These are phyloP conservation scores for Hippophae rhamnoides DNA, from an alignment of 306 rosid genomes.

Conservation along the genomic window DNA sequence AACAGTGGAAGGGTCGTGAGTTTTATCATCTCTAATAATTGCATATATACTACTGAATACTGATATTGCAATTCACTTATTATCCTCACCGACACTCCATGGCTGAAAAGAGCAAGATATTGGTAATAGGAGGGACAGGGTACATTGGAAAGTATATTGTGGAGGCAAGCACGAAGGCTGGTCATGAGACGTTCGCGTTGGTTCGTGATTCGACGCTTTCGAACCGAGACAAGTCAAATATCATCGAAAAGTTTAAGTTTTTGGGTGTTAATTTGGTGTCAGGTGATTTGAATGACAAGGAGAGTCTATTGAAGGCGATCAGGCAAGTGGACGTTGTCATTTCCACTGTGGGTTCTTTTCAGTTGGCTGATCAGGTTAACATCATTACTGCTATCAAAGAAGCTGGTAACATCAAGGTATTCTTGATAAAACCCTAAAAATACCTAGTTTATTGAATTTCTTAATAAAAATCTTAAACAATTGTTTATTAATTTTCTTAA, in stretches of 20 bases:
- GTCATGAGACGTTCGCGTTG: conserved; percentile 24
- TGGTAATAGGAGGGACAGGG: conserved; percentile 33
- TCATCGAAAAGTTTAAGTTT: conserved; percentile 22
- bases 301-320: conserved; percentile 26
- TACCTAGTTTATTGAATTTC: too few species aligned
- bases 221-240: conserved; percentile 15
- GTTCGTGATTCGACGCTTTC: conserved; percentile 27
- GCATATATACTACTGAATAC: too few species aligned
- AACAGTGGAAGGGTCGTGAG: too few species aligned
- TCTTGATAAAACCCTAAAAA: too few species aligned
- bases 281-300: conserved; percentile 28
- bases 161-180: conserved; percentile 33
- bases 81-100: too few species aligned
- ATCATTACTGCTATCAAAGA: conserved; percentile 34
- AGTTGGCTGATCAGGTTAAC: conserved; percentile 22
- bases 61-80: too few species aligned
- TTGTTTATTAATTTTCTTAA: too few species aligned
- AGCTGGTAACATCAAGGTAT: conserved; percentile 34
- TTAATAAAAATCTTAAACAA: too few species aligned
- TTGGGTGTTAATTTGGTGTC: conserved; percentile 17
- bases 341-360: conserved; percentile 24
- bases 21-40: too few species aligned
- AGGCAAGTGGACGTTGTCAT: conserved; percentile 36
- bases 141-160: conserved; percentile 31
- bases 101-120: conserved; percentile 23